These are phyloP conservation scores for Backusella circina DNA, from an alignment of 192 early-diverging fungal genomes.

Conservation along the genomic window DNA sequence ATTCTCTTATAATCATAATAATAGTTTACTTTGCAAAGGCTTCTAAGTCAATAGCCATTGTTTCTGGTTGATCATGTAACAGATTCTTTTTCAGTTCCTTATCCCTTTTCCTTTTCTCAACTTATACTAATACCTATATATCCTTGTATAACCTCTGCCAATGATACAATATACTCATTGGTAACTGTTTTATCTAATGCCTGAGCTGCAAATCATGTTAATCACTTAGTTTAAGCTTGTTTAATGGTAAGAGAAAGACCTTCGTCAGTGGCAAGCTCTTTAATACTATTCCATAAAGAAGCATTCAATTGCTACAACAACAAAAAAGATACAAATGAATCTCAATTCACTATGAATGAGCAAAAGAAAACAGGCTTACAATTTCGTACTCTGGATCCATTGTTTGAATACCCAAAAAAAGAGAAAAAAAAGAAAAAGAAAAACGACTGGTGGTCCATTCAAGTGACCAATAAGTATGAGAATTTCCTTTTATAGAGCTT, in stretches of 20 bases:
- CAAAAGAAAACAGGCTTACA: neutral
- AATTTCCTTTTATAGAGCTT: neutral
- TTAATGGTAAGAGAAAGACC: neutral
- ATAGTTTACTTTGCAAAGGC: constrained; percentile 6
- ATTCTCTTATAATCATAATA: too few relatives aligned
- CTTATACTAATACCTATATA: neutral
- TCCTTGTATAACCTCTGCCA: neutral
- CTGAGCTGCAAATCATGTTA: neutral
- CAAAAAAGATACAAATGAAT: too few relatives aligned
- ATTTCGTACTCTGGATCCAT: neutral
- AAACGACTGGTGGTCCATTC: neutral
- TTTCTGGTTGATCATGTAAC: neutral
- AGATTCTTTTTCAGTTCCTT: neutral
- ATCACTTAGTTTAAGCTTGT: neutral
- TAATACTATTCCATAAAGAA: neutral
- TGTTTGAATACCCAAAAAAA: neutral
- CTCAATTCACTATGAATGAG: neutral
- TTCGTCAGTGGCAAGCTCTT: neutral
- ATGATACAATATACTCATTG: neutral
- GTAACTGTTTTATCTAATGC: neutral
- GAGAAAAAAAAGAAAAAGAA: neutral
- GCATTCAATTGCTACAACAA: neutral
- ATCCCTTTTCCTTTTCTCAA: neutral
- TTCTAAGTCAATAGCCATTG: neutral
- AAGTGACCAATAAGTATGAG: constrained; percentile 1